A percentile compares a stretch with the other conserved stretches of the same genome.
These are phyloP conservation scores for Puya raimondii DNA, from an alignment of 176 grass and related monocot species.

Conservation along the genomic window DNA sequence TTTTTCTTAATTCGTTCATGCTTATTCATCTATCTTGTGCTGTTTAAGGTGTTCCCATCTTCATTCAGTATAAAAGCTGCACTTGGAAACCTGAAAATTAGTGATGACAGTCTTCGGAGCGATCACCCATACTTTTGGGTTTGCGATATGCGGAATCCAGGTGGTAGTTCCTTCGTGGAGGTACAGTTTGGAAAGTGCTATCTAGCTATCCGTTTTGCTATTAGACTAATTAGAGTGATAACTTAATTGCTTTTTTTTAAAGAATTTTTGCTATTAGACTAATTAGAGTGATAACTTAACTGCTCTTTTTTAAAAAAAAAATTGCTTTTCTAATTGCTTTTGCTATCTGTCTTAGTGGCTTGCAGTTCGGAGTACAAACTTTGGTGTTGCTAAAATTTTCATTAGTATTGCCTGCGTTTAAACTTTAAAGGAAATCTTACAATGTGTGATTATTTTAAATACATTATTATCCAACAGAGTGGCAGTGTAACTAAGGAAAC, in stretches of 20 bases:
- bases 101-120: slow-evolving; percentile 69
- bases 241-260: too few relatives aligned
- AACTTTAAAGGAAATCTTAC: too few relatives aligned
- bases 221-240: not conserved
- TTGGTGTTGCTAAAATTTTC: too few relatives aligned
- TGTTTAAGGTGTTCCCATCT: slow-evolving; percentile 64
- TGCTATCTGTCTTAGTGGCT: too few relatives aligned
- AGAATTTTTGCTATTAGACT: not conserved
- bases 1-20: slow-evolving; percentile 6
- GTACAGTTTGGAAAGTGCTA: slow-evolving; percentile 23
- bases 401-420: too few relatives aligned
- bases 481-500: too few relatives aligned
- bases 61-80: slow-evolving; percentile 97
- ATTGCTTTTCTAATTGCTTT: too few relatives aligned
- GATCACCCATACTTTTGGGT: slow-evolving; percentile 90
- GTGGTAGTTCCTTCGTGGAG: slow-evolving; percentile 93
- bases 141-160: slow-evolving; percentile 96
- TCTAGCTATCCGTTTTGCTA: slow-evolving; percentile 14
- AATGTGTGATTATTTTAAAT: too few relatives aligned
- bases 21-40: slow-evolving; percentile 25
- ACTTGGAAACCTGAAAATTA: slow-evolving; percentile 99
- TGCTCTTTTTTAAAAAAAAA: too few relatives aligned
- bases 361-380: too few relatives aligned
- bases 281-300: not conserved
- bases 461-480: too few relatives aligned